Conservation (phyloP, 108 stramenopile species). For the Pelagomonas calceolata region DNA sequence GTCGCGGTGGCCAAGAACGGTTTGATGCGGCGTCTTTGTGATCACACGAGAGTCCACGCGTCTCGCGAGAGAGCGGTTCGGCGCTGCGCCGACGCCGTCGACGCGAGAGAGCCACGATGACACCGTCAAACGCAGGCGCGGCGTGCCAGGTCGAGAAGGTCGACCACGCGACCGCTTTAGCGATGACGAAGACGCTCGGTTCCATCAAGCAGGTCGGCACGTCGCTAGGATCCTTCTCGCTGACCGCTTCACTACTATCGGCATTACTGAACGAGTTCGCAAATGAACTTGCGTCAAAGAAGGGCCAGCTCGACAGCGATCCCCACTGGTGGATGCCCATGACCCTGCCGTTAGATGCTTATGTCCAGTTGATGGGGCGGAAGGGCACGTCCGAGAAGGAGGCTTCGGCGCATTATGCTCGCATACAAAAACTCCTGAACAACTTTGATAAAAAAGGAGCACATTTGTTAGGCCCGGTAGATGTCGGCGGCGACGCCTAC, state of each 20-base stretch:
- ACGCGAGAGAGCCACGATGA: too few relatives aligned
- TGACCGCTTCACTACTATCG: conserved; percentile 63
- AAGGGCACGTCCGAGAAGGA: conserved; percentile 19
- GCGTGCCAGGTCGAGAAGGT: conserved; percentile 99
- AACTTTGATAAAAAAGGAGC: conserved; percentile 33
- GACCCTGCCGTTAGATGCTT: conserved; percentile 68
- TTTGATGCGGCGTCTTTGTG: too few relatives aligned
- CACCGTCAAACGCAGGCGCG: conserved; percentile 49
- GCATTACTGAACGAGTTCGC: conserved; percentile 73
- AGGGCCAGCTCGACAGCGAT: conserved; percentile 82
- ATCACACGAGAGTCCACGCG: too few relatives aligned
- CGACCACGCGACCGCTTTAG: conserved; percentile 79
- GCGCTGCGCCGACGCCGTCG: too few relatives aligned
- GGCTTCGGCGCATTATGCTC: conserved; percentile 54
- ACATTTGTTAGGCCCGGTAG: conserved; percentile 78
- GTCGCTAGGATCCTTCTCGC: conserved; percentile 81
- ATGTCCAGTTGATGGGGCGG: conserved; percentile 42
- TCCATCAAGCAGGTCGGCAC: conserved; percentile 81
- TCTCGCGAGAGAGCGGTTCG: too few relatives aligned
- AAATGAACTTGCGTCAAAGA: conserved; percentile 62
- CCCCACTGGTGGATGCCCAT: conserved; percentile 98
- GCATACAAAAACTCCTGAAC: conserved; percentile 67
- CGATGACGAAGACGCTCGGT: conserved; percentile 65
- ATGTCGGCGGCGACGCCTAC: conserved; percentile 84
- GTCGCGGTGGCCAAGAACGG: conserved; percentile 60